phyloP scores from a whole-genome alignment of 345 rosid genomes.

The Sonneratia caseolaris region DNA sequence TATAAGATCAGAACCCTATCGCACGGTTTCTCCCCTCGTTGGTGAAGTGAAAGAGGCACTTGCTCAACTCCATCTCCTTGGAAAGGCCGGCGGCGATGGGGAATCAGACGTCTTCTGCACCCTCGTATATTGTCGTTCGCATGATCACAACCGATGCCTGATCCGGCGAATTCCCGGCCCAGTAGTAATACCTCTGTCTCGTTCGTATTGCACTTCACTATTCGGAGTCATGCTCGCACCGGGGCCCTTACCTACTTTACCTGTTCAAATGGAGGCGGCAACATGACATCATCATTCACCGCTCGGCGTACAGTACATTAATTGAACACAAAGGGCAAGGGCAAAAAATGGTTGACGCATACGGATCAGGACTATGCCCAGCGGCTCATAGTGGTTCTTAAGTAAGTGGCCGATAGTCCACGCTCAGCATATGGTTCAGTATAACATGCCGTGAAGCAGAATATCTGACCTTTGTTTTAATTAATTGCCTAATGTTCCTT shows the following conservation, averaged over 20 bases:
- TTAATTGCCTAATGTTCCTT: no score
- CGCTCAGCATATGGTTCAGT: no score
- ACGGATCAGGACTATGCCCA: no score
- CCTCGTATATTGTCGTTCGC: neutral
- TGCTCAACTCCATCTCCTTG: slow-evolving; percentile 18
- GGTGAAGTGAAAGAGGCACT: slow-evolving; percentile 15
- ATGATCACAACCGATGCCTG: no score
- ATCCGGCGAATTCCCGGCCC: no score
- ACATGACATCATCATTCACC: neutral
- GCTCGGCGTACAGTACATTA: neutral
- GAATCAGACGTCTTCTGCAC: slow-evolving; percentile 20
- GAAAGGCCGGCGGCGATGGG: slow-evolving; percentile 12
- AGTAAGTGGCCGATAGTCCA: no score
- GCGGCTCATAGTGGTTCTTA: no score
- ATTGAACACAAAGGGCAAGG: neutral
- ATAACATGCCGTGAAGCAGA: no score
- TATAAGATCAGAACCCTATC: slow-evolving; percentile 24
- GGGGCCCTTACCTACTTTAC: slow-evolving; percentile 21
- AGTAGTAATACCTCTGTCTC: slow-evolving; percentile 11
- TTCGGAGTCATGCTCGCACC: slow-evolving; percentile 18
- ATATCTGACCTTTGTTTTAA: no score
- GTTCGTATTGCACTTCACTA: slow-evolving; percentile 21
- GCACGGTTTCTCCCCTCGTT: slow-evolving; percentile 20
- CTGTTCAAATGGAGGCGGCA: neutral
- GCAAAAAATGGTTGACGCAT: no score